These are phyloP conservation scores for Populus trichocarpa DNA, from an alignment of 441 rosid species.

Conservation along the genomic window DNA sequence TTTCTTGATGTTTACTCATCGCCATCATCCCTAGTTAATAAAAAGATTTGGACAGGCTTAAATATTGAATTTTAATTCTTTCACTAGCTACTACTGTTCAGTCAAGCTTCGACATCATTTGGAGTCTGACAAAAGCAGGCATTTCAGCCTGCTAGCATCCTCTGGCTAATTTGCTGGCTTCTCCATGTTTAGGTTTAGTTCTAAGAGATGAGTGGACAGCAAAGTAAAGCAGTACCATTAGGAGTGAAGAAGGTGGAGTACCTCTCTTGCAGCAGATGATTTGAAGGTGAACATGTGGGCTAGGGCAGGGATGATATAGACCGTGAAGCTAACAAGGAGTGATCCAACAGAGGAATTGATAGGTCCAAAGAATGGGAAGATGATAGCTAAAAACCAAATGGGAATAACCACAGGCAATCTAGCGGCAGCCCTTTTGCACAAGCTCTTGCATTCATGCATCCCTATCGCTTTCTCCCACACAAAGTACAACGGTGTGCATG, in stretches of 20 bases:
- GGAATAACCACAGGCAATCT: slow-evolving; percentile 92
- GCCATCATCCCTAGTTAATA: neutral
- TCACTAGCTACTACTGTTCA: neutral
- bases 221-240: too few species aligned
- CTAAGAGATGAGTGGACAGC: neutral
- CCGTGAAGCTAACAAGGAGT: slow-evolving; percentile 94
- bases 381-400: slow-evolving; percentile 88
- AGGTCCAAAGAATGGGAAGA: slow-evolving; percentile 96
- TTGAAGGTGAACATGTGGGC: slow-evolving; percentile 94
- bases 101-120: slow-evolving; percentile 15
- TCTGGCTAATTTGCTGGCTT: neutral
- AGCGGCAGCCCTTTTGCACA: slow-evolving; percentile 82
- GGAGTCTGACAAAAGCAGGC: slow-evolving; percentile 2
- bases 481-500: too few species aligned
- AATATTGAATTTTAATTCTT: neutral
- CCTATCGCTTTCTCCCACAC: slow-evolving; percentile 96
- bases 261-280: slow-evolving; percentile 86
- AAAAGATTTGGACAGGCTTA: neutral
- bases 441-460: slow-evolving; percentile 87
- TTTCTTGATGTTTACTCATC: slow-evolving; percentile 3
- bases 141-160: neutral
- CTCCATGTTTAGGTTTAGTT: neutral
- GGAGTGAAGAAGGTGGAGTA: slow-evolving; percentile 1
- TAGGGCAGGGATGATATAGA: slow-evolving; percentile 84
- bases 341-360: slow-evolving; percentile 96